Percentiles rank a stretch among this genome's conserved stretches.
Evolutionary conservation across 2,329 filamentous ascomycete genomes (phyloP).

Genomic region (Myotisia sp.): DNA sequence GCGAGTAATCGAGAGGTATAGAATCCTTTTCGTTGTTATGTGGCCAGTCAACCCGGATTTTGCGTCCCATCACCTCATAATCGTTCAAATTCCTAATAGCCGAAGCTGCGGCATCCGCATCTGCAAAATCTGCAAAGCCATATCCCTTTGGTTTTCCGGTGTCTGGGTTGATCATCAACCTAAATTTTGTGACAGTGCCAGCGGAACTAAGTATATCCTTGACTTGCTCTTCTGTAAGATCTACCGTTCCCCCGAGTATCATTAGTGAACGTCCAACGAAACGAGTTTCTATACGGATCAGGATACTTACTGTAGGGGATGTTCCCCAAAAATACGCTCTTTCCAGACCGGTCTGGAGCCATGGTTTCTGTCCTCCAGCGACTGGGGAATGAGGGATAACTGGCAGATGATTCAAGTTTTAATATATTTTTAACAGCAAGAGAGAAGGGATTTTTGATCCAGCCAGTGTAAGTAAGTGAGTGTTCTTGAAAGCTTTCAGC

Average conservation of each 20-base stretch:
- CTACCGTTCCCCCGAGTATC: constrained; percentile 34
- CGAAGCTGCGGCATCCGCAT: constrained; percentile 80
- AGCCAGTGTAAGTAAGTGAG: too few relatives aligned
- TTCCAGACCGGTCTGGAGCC: constrained; percentile 32
- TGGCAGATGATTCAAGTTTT: too few relatives aligned
- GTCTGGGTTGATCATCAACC: constrained; percentile 88
- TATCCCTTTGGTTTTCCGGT: constrained; percentile 92
- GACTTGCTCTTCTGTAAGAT: constrained; percentile 90
- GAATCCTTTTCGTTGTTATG: constrained; percentile 73
- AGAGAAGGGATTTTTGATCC: too few relatives aligned
- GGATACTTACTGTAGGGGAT: constrained; percentile 63
- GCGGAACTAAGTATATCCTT: constrained; percentile 82
- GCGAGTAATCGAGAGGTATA: constrained; percentile 37
- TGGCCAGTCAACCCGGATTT: constrained; percentile 87
- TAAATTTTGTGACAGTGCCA: constrained; percentile 81
- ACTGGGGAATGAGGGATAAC: too few relatives aligned
- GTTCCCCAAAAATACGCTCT: constrained; percentile 37
- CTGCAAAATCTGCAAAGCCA: constrained; percentile 90
- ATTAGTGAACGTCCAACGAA: constrained; percentile 58
- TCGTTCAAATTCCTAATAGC: constrained; percentile 93
- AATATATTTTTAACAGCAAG: too few relatives aligned
- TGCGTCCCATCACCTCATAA: constrained; percentile 86
- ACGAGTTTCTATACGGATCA: too few relatives aligned
- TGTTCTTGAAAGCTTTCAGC: too few relatives aligned
- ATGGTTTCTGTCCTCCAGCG: constrained; percentile 18